These are phyloP conservation scores for Phallus indusiatus DNA, from an alignment of 768 basidiomycete genomes.

Conservation along the genomic window DNA sequence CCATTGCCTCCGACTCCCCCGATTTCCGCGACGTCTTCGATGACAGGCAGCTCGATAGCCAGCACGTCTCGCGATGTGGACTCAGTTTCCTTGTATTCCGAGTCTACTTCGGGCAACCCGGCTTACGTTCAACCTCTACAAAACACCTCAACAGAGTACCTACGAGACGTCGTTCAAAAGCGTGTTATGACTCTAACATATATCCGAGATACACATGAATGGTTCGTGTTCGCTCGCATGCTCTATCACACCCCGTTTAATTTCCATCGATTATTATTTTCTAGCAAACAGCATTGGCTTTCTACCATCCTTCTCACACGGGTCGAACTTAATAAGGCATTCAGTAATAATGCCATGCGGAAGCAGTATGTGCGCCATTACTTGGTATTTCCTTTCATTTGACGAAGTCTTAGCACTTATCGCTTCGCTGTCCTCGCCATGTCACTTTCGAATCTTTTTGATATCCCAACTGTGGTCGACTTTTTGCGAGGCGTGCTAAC, in stretches of 20 bases:
- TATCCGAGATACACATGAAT: slow-evolving; percentile 77
- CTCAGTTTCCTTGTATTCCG: slow-evolving; percentile 53
- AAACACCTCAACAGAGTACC: slow-evolving; percentile 68
- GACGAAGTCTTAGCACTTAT: slow-evolving; percentile 43
- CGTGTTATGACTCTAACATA: slow-evolving; percentile 80
- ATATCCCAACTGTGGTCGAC: slow-evolving; percentile 73
- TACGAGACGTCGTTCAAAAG: slow-evolving; percentile 75
- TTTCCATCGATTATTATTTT: background rate
- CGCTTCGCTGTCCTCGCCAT: slow-evolving; percentile 81
- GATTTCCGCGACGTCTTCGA: slow-evolving; percentile 11
- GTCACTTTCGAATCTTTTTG: slow-evolving; percentile 74
- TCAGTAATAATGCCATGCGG: slow-evolving; percentile 67
- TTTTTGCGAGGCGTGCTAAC: slow-evolving; percentile 66
- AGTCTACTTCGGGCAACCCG: slow-evolving; percentile 18
- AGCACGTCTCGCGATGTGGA: slow-evolving; percentile 52
- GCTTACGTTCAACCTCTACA: slow-evolving; percentile 27
- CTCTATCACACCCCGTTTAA: slow-evolving; percentile 1
- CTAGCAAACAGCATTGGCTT: slow-evolving; percentile 77
- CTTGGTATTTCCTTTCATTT: background rate
- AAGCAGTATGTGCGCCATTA: slow-evolving; percentile 45
- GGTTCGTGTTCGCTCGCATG: slow-evolving; percentile 38
- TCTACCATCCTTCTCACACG: slow-evolving; percentile 77
- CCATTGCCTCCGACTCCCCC: slow-evolving; percentile 31
- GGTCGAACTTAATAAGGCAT: slow-evolving; percentile 62
- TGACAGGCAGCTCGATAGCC: slow-evolving; percentile 11